phyloP scores from a whole-genome alignment of 768 basidiomycete species.

The Nevesoporus exiguus region DNA sequence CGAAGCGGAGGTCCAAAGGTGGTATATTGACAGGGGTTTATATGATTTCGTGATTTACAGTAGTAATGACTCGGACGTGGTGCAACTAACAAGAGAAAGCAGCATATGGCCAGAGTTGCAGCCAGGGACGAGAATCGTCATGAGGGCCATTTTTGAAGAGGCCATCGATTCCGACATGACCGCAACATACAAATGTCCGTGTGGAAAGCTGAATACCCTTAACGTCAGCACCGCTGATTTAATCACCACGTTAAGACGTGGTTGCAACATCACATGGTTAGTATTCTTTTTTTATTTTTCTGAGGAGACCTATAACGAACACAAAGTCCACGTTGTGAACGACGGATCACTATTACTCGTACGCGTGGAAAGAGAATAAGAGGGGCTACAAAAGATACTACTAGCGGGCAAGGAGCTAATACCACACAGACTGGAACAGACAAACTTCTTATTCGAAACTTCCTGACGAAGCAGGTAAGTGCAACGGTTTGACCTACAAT shows the following conservation, averaged over 20 bases:
- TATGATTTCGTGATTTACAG: constrained; percentile 2
- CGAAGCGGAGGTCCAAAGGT: background rate
- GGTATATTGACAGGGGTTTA: background rate
- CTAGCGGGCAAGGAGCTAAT: background rate
- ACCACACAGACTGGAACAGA: background rate
- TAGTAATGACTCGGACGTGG: background rate
- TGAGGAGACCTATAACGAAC: background rate
- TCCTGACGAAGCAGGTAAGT: background rate
- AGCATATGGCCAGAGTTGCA: background rate
- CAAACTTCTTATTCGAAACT: background rate
- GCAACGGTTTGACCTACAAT: background rate
- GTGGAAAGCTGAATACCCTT: background rate
- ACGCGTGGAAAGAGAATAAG: too few species aligned
- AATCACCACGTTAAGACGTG: background rate
- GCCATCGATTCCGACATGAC: background rate
- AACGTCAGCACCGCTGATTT: background rate
- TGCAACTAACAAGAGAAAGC: background rate
- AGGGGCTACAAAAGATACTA: too few species aligned
- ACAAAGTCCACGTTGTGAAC: background rate
- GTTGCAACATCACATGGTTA: background rate
- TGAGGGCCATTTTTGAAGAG: background rate
- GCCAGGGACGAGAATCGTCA: background rate
- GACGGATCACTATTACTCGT: background rate
- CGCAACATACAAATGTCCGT: background rate
- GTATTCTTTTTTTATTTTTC: background rate